Percentiles rank a stretch among this genome's conserved stretches.
phyloP scores from a whole-genome alignment of 768 basidiomycete genomes.

The Russula ochroleuca region DNA sequence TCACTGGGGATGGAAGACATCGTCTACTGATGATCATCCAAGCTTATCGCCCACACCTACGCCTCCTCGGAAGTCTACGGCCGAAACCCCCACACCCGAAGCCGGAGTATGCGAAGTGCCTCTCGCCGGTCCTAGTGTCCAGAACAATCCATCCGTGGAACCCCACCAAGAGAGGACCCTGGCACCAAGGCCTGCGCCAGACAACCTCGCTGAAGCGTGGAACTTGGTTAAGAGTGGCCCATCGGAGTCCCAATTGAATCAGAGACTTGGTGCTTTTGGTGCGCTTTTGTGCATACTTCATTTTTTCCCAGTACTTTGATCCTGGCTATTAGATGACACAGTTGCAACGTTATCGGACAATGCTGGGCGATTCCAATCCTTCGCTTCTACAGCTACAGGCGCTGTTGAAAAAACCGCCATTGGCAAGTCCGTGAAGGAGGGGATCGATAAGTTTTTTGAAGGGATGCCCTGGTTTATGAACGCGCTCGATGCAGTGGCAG shows the following conservation, averaged over 20 bases:
- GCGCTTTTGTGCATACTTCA: background rate
- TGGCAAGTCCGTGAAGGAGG: slow-evolving; percentile 20
- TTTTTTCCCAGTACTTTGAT: background rate
- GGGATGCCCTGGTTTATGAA: slow-evolving; percentile 31
- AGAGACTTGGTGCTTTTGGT: background rate
- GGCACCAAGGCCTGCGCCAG: background rate
- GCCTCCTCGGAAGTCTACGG: no score
- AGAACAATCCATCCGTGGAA: background rate
- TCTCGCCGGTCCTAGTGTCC: background rate
- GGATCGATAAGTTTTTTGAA: slow-evolving; percentile 29
- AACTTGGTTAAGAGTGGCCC: background rate
- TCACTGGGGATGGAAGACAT: slow-evolving; percentile 4
- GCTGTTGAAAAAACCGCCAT: slow-evolving; percentile 9
- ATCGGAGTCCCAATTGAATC: background rate
- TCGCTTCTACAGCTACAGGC: background rate
- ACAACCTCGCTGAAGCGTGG: background rate
- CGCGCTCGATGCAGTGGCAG: slow-evolving; percentile 31
- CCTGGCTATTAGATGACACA: background rate
- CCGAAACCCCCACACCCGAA: background rate
- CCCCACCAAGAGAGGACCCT: background rate
- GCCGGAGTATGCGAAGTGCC: background rate
- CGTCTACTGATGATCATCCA: background rate
- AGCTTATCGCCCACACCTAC: background rate
- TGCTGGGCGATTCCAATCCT: background rate
- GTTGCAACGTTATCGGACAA: background rate